These are phyloP conservation scores for Fusarium armeniacum DNA, from an alignment of 2,329 filamentous ascomycete species.

Conservation along the genomic window DNA sequence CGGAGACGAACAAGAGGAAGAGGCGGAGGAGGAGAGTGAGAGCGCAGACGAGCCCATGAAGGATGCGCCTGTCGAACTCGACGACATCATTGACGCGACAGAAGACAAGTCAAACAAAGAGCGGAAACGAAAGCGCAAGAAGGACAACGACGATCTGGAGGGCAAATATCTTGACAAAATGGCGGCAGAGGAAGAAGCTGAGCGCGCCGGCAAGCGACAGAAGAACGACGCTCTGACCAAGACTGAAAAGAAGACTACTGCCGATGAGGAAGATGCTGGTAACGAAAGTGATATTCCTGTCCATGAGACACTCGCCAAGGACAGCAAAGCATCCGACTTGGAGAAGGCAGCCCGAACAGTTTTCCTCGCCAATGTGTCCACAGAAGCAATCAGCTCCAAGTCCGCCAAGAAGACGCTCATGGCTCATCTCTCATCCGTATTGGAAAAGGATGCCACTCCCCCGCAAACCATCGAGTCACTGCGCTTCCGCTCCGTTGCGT, in stretches of 20 bases:
- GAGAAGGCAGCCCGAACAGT: slow-evolving; percentile 92
- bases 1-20: slow-evolving; percentile 46
- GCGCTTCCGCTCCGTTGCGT: slow-evolving; percentile 94
- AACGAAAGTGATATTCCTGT: slow-evolving; percentile 62
- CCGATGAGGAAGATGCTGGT: slow-evolving; percentile 63
- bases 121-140: slow-evolving; percentile 75
- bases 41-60: slow-evolving; percentile 56
- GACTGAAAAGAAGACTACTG: slow-evolving; percentile 51
- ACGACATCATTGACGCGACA: slow-evolving; percentile 54
- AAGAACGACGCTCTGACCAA: slow-evolving; percentile 57
- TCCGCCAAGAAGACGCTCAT: slow-evolving; percentile 82
- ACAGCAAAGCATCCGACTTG: slow-evolving; percentile 72
- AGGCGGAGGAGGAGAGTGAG: slow-evolving; percentile 55
- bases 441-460: slow-evolving; percentile 66
- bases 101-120: slow-evolving; percentile 59
- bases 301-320: slow-evolving; percentile 70
- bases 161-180: slow-evolving; percentile 77
- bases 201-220: slow-evolving; percentile 68
- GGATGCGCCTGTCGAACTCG: slow-evolving; percentile 54
- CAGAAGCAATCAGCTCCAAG: slow-evolving; percentile 85
- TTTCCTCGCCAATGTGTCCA: slow-evolving; percentile 93
- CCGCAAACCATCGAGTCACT: slow-evolving; percentile 87
- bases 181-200: slow-evolving; percentile 70
- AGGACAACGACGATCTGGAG: slow-evolving; percentile 79
- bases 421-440: slow-evolving; percentile 82